phyloP scores from a whole-genome alignment of 106 monocot genomes.

The Cymbidium sinense region DNA sequence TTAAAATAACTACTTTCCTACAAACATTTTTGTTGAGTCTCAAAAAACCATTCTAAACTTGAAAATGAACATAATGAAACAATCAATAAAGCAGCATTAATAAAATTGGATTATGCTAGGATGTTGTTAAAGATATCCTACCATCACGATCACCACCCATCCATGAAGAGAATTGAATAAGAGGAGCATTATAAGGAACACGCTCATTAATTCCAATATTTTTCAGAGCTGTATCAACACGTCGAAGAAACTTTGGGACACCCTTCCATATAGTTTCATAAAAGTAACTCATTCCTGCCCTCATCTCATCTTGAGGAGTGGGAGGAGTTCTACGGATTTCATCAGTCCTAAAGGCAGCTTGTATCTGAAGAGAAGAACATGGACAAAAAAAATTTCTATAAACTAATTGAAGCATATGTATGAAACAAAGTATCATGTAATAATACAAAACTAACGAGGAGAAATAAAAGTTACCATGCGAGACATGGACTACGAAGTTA shows the following conservation, averaged over 20 bases:
- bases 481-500: background rate
- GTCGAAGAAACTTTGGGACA: conserved; percentile 92
- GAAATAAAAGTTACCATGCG: background rate
- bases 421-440: background rate
- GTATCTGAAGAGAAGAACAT: conserved; percentile 50
- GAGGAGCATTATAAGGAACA: conserved; percentile 95
- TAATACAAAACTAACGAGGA: background rate
- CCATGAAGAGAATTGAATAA: conserved; percentile 99
- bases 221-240: conserved; percentile 91
- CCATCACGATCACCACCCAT: conserved; percentile 99
- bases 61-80: background rate
- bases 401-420: background rate
- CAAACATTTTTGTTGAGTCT: background rate
- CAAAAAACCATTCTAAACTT: too few species aligned
- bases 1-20: background rate
- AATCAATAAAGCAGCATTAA: background rate
- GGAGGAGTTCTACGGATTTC: conserved; percentile 96
- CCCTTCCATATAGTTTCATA: conserved; percentile 99
- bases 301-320: conserved; percentile 98
- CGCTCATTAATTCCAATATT: conserved; percentile 95
- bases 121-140: conserved; percentile 16
- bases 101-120: background rate
- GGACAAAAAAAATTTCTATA: background rate
- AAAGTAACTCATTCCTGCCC: conserved; percentile 99
- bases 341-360: conserved; percentile 99